phyloP scores from a whole-genome alignment of 371 early-diverging fungal species.

The Mortierella sp. region DNA sequence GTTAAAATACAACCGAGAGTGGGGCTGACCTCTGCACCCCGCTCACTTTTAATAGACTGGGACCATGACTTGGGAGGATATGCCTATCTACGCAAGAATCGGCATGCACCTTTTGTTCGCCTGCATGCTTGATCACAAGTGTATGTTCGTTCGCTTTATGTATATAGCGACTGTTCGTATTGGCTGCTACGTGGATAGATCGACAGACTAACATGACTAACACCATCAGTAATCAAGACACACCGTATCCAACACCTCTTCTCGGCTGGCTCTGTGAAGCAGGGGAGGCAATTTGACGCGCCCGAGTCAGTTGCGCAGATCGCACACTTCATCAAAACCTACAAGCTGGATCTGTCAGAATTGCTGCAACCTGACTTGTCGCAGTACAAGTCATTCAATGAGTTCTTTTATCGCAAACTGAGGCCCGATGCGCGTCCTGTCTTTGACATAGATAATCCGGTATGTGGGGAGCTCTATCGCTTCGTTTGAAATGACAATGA shows the following conservation, averaged over 20 bases:
- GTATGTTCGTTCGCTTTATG: constrained; percentile 16
- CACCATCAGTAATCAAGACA: constrained; percentile 59
- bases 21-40: not conserved
- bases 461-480: no score
- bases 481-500: no score
- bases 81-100: constrained; percentile 66
- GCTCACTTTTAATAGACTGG: constrained; percentile 48
- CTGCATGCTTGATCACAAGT: constrained; percentile 54
- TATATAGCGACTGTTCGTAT: not conserved
- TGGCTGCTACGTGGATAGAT: not conserved
- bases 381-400: constrained; percentile 74
- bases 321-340: constrained; percentile 70
- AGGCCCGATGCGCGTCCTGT: constrained; percentile 68
- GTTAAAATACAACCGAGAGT: not conserved
- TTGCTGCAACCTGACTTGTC: constrained; percentile 58
- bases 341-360: constrained; percentile 62
- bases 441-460: constrained; percentile 44
- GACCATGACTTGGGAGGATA: constrained; percentile 61
- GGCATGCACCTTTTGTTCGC: constrained; percentile 66
- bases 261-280: constrained; percentile 61
- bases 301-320: constrained; percentile 73
- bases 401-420: constrained; percentile 82
- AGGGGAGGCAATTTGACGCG: constrained; percentile 75
- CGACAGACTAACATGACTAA: no score
- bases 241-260: constrained; percentile 64